phyloP scores from a whole-genome alignment of 495 filamentous ascomycete genomes.

The Penicillium riverlandense region DNA sequence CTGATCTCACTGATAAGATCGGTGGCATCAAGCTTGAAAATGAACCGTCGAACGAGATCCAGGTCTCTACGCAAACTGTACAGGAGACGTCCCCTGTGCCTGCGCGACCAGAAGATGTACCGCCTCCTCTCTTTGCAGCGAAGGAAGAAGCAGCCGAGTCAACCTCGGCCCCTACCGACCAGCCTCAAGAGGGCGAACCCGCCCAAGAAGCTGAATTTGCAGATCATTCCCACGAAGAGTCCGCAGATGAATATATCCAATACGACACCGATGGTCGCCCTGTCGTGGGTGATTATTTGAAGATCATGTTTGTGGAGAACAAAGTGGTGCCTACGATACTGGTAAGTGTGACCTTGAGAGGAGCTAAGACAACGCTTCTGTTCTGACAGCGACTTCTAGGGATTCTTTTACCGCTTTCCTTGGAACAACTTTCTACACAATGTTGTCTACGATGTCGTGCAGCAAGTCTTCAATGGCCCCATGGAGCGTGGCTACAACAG shows the following conservation, averaged over 20 bases:
- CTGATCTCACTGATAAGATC: constrained; percentile 45
- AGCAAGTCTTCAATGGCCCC: constrained; percentile 97
- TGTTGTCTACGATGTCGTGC: constrained; percentile 97
- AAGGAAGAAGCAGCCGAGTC: constrained; percentile 17
- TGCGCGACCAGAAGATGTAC: constrained; percentile 58
- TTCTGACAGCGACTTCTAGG: constrained; percentile 35
- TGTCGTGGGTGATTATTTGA: constrained; percentile 94
- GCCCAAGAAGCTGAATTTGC: constrained; percentile 4
- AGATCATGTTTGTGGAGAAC: constrained; percentile 94
- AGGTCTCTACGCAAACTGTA: constrained; percentile 1
- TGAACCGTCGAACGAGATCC: constrained; percentile 10
- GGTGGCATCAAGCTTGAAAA: constrained; percentile 43
- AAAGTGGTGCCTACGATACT: constrained; percentile 92
- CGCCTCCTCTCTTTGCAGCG: constrained; percentile 54
- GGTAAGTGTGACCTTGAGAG: constrained; percentile 40
- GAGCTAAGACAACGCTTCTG: not conserved
- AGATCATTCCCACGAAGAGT: constrained; percentile 15
- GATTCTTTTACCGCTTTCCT: constrained; percentile 96
- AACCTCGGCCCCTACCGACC: constrained; percentile 10
- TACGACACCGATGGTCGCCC: constrained; percentile 63
- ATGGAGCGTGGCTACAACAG: constrained; percentile 96
- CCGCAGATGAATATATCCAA: constrained; percentile 40
- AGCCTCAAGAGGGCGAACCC: constrained; percentile 18
- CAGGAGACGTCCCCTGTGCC: constrained; percentile 28
- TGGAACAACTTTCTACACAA: constrained; percentile 99